These are phyloP conservation scores for Lipomyces orientalis DNA, from an alignment of 805 yeast species.

Conservation along the genomic window DNA sequence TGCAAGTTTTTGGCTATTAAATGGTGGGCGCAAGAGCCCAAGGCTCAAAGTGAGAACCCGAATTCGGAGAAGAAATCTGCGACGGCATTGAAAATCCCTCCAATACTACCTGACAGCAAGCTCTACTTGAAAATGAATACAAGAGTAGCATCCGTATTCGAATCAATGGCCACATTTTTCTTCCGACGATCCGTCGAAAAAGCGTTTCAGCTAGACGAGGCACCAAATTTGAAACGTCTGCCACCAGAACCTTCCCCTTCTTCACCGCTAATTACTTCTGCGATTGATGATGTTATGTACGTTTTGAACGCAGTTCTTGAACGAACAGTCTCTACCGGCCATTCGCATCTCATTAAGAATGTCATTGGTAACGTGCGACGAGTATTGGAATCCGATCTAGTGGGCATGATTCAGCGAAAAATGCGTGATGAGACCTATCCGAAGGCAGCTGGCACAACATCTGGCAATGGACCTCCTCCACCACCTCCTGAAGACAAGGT, in stretches of 20 bases:
- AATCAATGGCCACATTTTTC: conserved; percentile 66
- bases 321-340: conserved; percentile 75
- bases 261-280: conserved; percentile 63
- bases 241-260: conserved; percentile 56
- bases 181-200: conserved; percentile 80
- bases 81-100: conserved; percentile 49
- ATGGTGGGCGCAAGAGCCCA: conserved; percentile 34
- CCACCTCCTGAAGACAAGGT: conserved; percentile 37
- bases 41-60: conserved; percentile 1
- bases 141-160: conserved; percentile 66
- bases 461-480: conserved; percentile 23
- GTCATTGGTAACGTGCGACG: conserved; percentile 62
- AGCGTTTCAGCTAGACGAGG: conserved; percentile 77
- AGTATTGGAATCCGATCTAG: conserved; percentile 66
- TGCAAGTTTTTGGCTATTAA: conserved; percentile 37
- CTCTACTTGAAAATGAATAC: conserved; percentile 61
- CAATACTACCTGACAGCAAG: conserved; percentile 58
- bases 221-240: conserved; percentile 60
- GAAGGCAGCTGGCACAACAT: conserved; percentile 32
- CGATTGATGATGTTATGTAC: conserved; percentile 82
- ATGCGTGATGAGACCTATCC: conserved; percentile 53
- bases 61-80: conserved; percentile 5
- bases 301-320: conserved; percentile 70
- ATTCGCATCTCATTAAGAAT: conserved; percentile 57
- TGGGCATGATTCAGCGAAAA: conserved; percentile 59